Conservation (phyloP, 352 stramenopile species). For the Globisporangium paddicum region DNA sequence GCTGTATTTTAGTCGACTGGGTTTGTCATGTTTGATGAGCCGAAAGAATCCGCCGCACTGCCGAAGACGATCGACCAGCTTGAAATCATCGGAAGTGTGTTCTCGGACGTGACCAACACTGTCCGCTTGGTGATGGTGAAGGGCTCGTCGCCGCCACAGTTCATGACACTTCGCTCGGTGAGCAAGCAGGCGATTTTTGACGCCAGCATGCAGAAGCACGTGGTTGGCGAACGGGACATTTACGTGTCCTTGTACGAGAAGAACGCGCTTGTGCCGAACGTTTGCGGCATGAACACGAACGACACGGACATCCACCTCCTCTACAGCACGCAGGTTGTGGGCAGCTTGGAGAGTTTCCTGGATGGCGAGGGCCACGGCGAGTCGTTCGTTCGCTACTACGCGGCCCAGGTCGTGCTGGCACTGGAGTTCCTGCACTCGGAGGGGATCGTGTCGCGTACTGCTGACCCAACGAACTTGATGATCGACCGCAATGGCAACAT, state of each 20-base stretch:
- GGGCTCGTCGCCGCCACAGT: slow-evolving; percentile 35
- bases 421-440: slow-evolving; percentile 83
- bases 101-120: slow-evolving; percentile 72
- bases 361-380: slow-evolving; percentile 62
- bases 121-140: slow-evolving; percentile 70
- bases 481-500: slow-evolving; percentile 79
- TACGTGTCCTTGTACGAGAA: slow-evolving; percentile 78
- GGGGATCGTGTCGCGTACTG: slow-evolving; percentile 71
- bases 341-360: slow-evolving; percentile 76
- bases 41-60: slow-evolving; percentile 27
- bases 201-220: slow-evolving; percentile 78
- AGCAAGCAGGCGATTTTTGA: slow-evolving; percentile 81
- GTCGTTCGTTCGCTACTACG: slow-evolving; percentile 82
- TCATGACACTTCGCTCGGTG: slow-evolving; percentile 72
- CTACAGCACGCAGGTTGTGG: slow-evolving; percentile 78
- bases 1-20: slow-evolving; percentile 27
- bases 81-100: slow-evolving; percentile 67
- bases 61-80: slow-evolving; percentile 56
- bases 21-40: slow-evolving; percentile 60
- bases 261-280: slow-evolving; percentile 63
- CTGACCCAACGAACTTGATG: slow-evolving; percentile 79
- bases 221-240: slow-evolving; percentile 79
- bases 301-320: slow-evolving; percentile 83
- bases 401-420: slow-evolving; percentile 75
- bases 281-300: slow-evolving; percentile 67